Evolutionary conservation across 257 asterid species (phyloP).

Genomic region (Eucommia ulmoides): DNA sequence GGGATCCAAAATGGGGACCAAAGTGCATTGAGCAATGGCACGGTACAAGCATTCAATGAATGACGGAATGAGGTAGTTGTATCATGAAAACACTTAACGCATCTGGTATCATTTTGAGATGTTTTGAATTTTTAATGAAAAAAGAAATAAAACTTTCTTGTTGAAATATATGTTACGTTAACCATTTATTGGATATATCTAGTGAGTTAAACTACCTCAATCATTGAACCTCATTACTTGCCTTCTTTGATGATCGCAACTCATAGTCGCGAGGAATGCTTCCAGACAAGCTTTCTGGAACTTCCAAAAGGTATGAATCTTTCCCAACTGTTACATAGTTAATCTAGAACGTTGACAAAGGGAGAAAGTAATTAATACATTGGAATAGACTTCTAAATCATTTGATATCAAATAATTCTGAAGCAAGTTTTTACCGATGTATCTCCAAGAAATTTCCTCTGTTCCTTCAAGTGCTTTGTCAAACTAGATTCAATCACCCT

Average conservation of each 20-base stretch:
- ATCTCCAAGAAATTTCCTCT: constrained; percentile 61
- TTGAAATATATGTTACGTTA: too few species aligned
- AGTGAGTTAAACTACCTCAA: too few species aligned
- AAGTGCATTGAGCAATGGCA: too few species aligned
- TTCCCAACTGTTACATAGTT: constrained; percentile 75
- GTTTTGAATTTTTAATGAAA: too few species aligned
- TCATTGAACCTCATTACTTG: constrained; percentile 9
- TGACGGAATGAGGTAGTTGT: too few species aligned
- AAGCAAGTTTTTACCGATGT: constrained; percentile 51
- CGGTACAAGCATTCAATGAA: too few species aligned
- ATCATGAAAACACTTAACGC: too few species aligned
- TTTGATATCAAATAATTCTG: constrained; percentile 5
- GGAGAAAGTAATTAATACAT: too few species aligned
- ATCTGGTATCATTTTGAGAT: too few species aligned
- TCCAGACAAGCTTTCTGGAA: constrained; percentile 70
- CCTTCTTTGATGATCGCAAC: constrained; percentile 87
- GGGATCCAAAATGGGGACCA: too few species aligned
- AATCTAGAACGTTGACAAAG: constrained; percentile 40
- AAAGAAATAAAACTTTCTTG: too few species aligned
- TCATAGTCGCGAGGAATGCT: constrained; percentile 70
- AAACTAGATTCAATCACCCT: constrained; percentile 56
- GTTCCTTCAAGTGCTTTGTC: constrained; percentile 72
- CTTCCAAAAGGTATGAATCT: constrained; percentile 85
- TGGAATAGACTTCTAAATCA: not conserved
- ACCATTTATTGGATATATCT: too few species aligned